Evolutionary conservation across 2,329 filamentous ascomycete genomes (phyloP), one percentile per base, ranked within the genome.

Genomic region (Xylariaceae sp.): DNA sequence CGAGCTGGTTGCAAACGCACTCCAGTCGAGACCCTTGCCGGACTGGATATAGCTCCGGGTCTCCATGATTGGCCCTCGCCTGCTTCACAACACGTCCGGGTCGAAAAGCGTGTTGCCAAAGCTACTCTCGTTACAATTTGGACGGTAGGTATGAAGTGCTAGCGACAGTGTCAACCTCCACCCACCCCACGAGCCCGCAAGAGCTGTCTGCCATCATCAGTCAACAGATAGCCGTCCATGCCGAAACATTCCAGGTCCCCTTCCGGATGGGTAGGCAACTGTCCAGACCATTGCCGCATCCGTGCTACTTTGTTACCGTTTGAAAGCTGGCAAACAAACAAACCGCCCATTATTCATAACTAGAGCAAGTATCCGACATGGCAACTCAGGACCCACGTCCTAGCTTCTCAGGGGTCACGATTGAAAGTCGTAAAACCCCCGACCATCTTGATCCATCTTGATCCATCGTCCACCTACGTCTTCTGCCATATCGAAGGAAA

Each of bases 371-470:
- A 31, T 55, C 51, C 53, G 39, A 39, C 39, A 58, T 49, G 48
- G 48, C 47, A 45, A 52, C 45, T 52, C 42, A 53, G 45, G 56
- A 57, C 49, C 52, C 48, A 57, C 51, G 53, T 57, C 51, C 41
- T 41, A 47, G 54, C 53, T 56, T 57, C 51, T 49, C 58, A 56
- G 40, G 53, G 55, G 52, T 57, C 52, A 49, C 53, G 58, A 55
- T 58, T 57, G 49, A 56, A 52, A 58, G 57, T 56, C 56, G 56
- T 42, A 49, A 55, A 49, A 55, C 31, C 49, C 51, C 42, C 50
- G 39, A 58, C 58, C 56, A 56, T 54, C 52, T 56, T 52, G 58
- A 58, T 57, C n/a, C n/a, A n/a, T n/a, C n/a, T n/a, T n/a, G n/a
- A n/a, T n/a, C n/a, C 56, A 54, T 51, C 52, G 54, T 49, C 57